phyloP scores from a whole-genome alignment of 257 asterid genomes.

The Solanum chmielewskii region DNA sequence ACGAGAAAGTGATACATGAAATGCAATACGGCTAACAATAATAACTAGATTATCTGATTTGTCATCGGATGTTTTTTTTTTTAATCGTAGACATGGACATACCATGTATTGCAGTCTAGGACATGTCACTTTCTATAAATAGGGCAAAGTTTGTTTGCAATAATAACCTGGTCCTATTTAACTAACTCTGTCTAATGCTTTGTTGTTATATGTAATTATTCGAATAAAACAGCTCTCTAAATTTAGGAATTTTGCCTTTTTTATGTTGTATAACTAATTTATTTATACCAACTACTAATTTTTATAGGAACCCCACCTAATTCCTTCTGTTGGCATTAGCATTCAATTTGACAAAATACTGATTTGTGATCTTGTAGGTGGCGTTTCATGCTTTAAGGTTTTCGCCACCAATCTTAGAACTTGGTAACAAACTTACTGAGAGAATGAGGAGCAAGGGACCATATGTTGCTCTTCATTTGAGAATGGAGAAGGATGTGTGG shows the following conservation, averaged over 20 bases:
- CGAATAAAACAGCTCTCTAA: background rate
- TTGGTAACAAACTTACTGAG: slow-evolving; percentile 63
- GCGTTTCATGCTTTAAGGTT: slow-evolving; percentile 80
- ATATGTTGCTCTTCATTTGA: slow-evolving; percentile 78
- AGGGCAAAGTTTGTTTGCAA: background rate
- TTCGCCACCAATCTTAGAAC: slow-evolving; percentile 47
- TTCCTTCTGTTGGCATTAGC: background rate
- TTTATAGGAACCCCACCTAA: background rate
- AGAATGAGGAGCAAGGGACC: slow-evolving; percentile 88
- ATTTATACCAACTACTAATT: background rate
- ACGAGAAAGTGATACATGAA: background rate
- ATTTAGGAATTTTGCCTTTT: background rate
- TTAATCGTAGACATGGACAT: background rate
- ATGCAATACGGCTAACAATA: background rate
- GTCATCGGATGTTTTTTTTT: background rate
- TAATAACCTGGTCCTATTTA: background rate
- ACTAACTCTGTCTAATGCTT: background rate
- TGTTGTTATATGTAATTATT: background rate
- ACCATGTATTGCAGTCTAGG: background rate
- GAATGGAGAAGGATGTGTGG: slow-evolving; percentile 97
- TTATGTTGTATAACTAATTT: background rate
- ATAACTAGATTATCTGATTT: background rate
- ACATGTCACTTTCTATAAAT: background rate
- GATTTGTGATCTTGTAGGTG: slow-evolving; percentile 37
- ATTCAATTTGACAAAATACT: background rate